Base-by-base conservation (phyloP, 1,284 basidiomycete species). In the Heliocybe sulcata region DNA sequence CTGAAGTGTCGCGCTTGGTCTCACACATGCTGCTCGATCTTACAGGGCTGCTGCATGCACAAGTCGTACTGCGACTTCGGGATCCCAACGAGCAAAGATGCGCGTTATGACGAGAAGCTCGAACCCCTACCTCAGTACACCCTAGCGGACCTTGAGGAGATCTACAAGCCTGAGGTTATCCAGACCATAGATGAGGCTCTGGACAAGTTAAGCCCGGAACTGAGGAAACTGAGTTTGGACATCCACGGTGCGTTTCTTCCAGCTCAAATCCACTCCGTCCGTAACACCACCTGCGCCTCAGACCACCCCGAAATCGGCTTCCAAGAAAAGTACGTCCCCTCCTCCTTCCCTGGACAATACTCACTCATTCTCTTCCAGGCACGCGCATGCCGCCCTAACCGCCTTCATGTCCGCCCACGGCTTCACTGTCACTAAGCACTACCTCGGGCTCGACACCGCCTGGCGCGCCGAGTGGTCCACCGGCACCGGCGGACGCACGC, bases 401-500 rank as follows among this genome's bases (percentile, higher is more conserved):
- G 51, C 55, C 1, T 75, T 70, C 58, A 71, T 76, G 65, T 58
- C 64, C 35, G 54, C 60, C 8, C 79, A 83, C 52, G 83, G 81
- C 0, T 89, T 85, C 63, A 64, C 72, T 20, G 82, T 89, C 10
- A 77, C 75, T 9, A 73, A 70, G 55, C 75, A 82, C 55, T 79
- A 80, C 61, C 75, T 76, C 58, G 66, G 64, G 1, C 69, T 88
- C 23, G 69, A 77, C 22, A 92, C 90, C 1, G 90, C 88, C 1
- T 92, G 87, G 81, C 70, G 76, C 35, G 90, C 87, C 0, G 75
- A 76, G 0, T 91, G 81, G 60, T 68, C 71, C 3, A 70, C 79
- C 58, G 80, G 80, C 16, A 62, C 70, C 45, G 80, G 79, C 3
- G 78, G 80, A 19, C 74, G 78, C 33, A 78, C 77, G 1, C 81